Conservation (phyloP, 2,329 filamentous ascomycete species). For the Aspergillus hortae region DNA sequence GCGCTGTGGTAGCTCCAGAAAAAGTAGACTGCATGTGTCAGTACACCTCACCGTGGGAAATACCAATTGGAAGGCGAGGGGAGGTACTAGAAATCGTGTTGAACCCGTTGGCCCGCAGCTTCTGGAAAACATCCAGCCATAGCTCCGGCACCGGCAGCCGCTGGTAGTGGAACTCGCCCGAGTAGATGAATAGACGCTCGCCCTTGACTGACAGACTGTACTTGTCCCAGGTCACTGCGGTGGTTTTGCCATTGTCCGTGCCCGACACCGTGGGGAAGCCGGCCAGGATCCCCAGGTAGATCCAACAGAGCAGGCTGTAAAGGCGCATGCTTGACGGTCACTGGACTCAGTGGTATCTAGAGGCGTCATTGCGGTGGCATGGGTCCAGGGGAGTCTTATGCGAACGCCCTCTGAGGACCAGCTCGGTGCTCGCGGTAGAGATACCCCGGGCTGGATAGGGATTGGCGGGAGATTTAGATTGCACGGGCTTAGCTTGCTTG, state of each 20-base stretch:
- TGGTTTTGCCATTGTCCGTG: slow-evolving; percentile 41
- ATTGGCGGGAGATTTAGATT: slow-evolving; percentile 28
- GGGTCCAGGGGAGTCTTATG: no score
- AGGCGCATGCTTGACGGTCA: slow-evolving; percentile 15
- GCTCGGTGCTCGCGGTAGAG: slow-evolving; percentile 20
- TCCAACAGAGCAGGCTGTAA: slow-evolving; percentile 13
- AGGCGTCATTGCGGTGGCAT: no score
- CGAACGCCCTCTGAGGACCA: no score
- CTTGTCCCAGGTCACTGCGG: slow-evolving; percentile 50
- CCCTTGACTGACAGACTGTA: slow-evolving; percentile 51
- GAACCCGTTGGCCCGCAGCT: slow-evolving; percentile 52
- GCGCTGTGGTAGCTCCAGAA: slow-evolving; percentile 31
- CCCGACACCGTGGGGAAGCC: slow-evolving; percentile 10
- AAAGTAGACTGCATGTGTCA: slow-evolving; percentile 22
- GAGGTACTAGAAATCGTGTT: slow-evolving; percentile 46
- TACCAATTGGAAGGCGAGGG: background rate
- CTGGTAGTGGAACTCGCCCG: slow-evolving; percentile 53
- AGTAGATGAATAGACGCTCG: slow-evolving; percentile 47
- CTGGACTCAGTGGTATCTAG: background rate
- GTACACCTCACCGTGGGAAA: background rate
- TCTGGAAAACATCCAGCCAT: slow-evolving; percentile 55
- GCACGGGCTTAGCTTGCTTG: background rate
- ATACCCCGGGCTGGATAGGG: slow-evolving; percentile 17
- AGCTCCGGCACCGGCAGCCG: slow-evolving; percentile 53
- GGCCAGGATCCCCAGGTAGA: slow-evolving; percentile 11